phyloP scores from a whole-genome alignment of 768 basidiomycete genomes.

The Lentinula boryana region DNA sequence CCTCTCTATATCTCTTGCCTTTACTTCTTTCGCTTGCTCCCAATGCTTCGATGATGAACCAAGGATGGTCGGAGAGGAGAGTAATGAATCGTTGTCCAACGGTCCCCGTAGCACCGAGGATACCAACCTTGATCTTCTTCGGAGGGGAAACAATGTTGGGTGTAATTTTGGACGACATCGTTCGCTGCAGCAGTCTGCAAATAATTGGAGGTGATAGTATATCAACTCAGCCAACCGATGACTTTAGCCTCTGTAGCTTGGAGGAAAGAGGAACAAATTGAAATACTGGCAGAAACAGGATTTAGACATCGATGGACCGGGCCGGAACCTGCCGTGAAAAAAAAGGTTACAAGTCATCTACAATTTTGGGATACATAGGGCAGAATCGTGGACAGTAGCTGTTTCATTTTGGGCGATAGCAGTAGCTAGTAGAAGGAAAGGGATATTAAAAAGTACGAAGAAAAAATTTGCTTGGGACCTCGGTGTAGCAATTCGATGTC shows the following conservation, averaged over 20 bases:
- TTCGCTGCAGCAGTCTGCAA: not conserved
- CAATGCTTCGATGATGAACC: constrained; percentile 80
- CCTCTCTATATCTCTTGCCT: constrained; percentile 70
- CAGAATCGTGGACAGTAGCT: too few relatives aligned
- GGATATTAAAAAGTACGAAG: too few relatives aligned
- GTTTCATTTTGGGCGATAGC: too few relatives aligned
- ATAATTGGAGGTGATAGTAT: not conserved
- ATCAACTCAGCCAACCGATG: not conserved
- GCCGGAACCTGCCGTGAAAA: not conserved
- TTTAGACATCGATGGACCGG: not conserved
- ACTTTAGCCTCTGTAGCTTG: not conserved
- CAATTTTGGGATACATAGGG: too few relatives aligned
- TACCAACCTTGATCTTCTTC: constrained; percentile 44
- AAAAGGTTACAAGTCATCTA: too few relatives aligned
- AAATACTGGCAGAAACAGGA: not conserved
- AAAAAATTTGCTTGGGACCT: too few relatives aligned
- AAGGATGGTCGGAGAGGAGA: constrained; percentile 83
- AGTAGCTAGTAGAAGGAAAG: too few relatives aligned
- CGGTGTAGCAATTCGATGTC: too few relatives aligned
- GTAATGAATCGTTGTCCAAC: constrained; percentile 95
- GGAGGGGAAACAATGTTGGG: not conserved
- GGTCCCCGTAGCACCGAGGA: constrained; percentile 88
- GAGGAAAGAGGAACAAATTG: not conserved
- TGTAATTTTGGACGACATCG: not conserved
- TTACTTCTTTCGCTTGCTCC: constrained; percentile 89